Percentiles rank a stretch among this genome's conserved stretches.
These are phyloP conservation scores for Boletus mariae DNA, from an alignment of 1,284 basidiomycete genomes.

Conservation along the genomic window DNA sequence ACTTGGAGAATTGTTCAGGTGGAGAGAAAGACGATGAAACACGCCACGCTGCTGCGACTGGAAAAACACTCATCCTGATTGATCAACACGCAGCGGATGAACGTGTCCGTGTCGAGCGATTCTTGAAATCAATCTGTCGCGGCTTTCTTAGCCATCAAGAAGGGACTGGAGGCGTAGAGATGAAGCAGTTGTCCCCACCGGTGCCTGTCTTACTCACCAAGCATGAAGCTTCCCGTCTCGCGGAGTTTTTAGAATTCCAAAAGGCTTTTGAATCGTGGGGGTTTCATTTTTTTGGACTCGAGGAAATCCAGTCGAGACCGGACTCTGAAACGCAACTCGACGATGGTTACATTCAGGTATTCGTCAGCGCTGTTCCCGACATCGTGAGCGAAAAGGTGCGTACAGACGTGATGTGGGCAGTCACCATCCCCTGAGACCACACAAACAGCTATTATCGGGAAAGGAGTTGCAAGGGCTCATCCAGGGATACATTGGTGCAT, in stretches of 20 bases:
- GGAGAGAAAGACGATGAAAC: slow-evolving; percentile 13
- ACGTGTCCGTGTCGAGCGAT: slow-evolving; percentile 82
- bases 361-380: slow-evolving; percentile 57
- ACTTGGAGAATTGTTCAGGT: slow-evolving; percentile 16
- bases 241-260: slow-evolving; percentile 38
- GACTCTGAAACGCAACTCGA: slow-evolving; percentile 24
- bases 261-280: slow-evolving; percentile 71
- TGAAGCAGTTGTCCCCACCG: slow-evolving; percentile 46
- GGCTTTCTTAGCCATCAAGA: slow-evolving; percentile 51
- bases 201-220: slow-evolving; percentile 59
- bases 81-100: slow-evolving; percentile 98
- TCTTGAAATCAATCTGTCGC: slow-evolving; percentile 66
- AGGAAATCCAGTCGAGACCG: slow-evolving; percentile 18
- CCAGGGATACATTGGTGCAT: slow-evolving; percentile 57
- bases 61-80: slow-evolving; percentile 65
- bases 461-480: slow-evolving; percentile 66
- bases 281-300: slow-evolving; percentile 49
- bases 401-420: neutral
- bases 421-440: slow-evolving; percentile 6
- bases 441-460: slow-evolving; percentile 53
- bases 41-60: slow-evolving; percentile 4
- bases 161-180: slow-evolving; percentile 35
- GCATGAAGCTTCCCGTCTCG: slow-evolving; percentile 55
- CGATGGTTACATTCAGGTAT: slow-evolving; percentile 53
- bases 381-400: slow-evolving; percentile 67